Base-by-base conservation (phyloP, 2,329 filamentous ascomycete genomes). In the Botryotinia globosa region DNA sequence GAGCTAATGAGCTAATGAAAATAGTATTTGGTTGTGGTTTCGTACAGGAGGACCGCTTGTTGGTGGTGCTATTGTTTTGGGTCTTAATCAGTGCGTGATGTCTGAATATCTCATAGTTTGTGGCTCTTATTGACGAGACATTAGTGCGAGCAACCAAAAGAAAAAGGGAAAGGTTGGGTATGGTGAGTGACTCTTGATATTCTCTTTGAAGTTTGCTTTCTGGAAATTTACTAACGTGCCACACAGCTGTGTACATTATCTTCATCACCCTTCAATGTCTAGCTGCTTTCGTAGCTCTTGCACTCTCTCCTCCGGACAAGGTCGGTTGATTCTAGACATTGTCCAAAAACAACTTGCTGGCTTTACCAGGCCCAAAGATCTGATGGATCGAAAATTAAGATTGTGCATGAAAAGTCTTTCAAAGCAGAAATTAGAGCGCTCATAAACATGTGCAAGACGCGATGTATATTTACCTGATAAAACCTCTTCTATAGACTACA, bases 31-130 rank as follows among this genome's bases (percentile, higher is more conserved):
- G 84, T 79, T 85, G 66, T 80, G 80, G 12, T 83, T 82, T 69
- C 81, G 82, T 32, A 82, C 82, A 34, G 77, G 80, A 7, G 83
- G 83, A 1, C 81, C 82, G 32, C 62, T 73, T 54, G 82, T 87
- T 12, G 85, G 86, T 18, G 85, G 85, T 4, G 82, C 84, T 3
- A 86, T 87, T 74, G 84, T 84, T 32, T 80, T 87, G 3, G 86
- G 82, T 0, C 76, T 87, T 16, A 87, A 74, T 72, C 68, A 70
- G 32, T 65, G 32, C 1, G 62, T 65, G 20, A 16, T 48, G 32
- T 14, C 16, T 25, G 4, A 48, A 18, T 5, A 59, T 61, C 10
- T 7, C 29, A 39, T 44, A 86, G 74, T 79, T 81, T 34, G 9
- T 12, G 29, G 12, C 12, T 37, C 44, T 65, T 65, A 32, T 44